Conservation (phyloP, 495 filamentous ascomycete species). For the Pyronema domesticum region DNA sequence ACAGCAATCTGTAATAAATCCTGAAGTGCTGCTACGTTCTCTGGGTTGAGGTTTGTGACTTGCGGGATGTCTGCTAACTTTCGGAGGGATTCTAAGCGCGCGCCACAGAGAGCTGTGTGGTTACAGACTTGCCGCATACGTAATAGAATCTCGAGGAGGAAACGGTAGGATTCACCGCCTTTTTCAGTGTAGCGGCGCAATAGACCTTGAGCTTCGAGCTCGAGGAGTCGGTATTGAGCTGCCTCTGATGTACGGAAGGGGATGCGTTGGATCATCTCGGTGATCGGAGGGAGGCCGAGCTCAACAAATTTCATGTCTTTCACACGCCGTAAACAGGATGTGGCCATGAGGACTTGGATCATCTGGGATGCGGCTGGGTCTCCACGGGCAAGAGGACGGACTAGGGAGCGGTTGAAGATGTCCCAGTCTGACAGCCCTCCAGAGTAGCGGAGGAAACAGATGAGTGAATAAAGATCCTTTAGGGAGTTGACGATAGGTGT, state of each 20-base stretch:
- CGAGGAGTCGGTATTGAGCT: constrained; percentile 62
- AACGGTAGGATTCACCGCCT: constrained; percentile 41
- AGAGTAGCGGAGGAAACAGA: constrained; percentile 59
- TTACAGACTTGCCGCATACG: constrained; percentile 80
- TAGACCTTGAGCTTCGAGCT: constrained; percentile 58
- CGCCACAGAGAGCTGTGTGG: constrained; percentile 68
- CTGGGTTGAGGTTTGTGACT: constrained; percentile 47
- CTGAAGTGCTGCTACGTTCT: constrained; percentile 57
- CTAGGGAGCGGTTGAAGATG: constrained; percentile 59
- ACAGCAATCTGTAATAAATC: constrained; percentile 61
- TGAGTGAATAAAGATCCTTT: constrained; percentile 64
- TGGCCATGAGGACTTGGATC: constrained; percentile 59
- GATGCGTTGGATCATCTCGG: constrained; percentile 62
- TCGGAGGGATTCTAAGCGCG: constrained; percentile 52
- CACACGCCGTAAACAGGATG: constrained; percentile 62
- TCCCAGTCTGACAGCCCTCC: constrained; percentile 60
- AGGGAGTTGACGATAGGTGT: constrained; percentile 49
- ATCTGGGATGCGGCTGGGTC: constrained; percentile 42
- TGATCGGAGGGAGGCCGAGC: constrained; percentile 56
- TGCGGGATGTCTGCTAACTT: constrained; percentile 45
- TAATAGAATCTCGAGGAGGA: constrained; percentile 65
- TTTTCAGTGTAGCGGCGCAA: constrained; percentile 37
- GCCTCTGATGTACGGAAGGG: constrained; percentile 56
- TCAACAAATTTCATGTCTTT: constrained; percentile 88
- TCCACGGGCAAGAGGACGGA: constrained; percentile 47